Evolutionary conservation across 2,329 filamentous ascomycete species (phyloP).

Genomic region (Paecilomyces fulvus): DNA sequence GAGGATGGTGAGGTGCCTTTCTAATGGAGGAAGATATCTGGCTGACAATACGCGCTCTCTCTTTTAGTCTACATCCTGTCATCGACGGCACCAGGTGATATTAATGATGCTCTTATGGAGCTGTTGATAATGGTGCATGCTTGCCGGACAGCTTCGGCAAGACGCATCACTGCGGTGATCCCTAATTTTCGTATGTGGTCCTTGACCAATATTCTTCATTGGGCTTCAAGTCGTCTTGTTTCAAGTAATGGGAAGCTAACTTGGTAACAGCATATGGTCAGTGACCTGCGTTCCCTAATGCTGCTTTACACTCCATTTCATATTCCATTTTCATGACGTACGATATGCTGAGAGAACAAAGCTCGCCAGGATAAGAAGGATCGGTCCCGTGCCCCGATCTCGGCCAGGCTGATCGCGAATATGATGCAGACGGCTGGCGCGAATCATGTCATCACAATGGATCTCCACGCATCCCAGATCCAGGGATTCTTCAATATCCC

Average conservation of each 20-base stretch:
- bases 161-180: conserved; percentile 88
- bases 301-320: not conserved
- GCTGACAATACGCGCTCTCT: not conserved
- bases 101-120: conserved; percentile 98
- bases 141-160: conserved; percentile 74
- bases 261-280: not conserved
- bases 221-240: not conserved
- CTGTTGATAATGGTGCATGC: conserved; percentile 97
- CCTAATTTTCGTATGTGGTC: conserved; percentile 69
- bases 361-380: conserved; percentile 98
- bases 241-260: not conserved
- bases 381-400: conserved; percentile 90
- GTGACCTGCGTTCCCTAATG: not conserved
- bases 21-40: not conserved
- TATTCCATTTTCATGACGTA: not conserved
- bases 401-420: conserved; percentile 90
- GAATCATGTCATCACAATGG: conserved; percentile 93
- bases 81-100: conserved; percentile 87
- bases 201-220: not conserved
- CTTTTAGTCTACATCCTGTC: conserved; percentile 81
- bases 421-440: conserved; percentile 94
- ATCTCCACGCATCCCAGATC: conserved; percentile 87
- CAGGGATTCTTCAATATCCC: conserved; percentile 91
- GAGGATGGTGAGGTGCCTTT: conserved; percentile 62
- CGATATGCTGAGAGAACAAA: conserved; percentile 41